Evolutionary conservation across 1,284 basidiomycete genomes (phyloP).

Genomic region (Naganishia sp.): DNA sequence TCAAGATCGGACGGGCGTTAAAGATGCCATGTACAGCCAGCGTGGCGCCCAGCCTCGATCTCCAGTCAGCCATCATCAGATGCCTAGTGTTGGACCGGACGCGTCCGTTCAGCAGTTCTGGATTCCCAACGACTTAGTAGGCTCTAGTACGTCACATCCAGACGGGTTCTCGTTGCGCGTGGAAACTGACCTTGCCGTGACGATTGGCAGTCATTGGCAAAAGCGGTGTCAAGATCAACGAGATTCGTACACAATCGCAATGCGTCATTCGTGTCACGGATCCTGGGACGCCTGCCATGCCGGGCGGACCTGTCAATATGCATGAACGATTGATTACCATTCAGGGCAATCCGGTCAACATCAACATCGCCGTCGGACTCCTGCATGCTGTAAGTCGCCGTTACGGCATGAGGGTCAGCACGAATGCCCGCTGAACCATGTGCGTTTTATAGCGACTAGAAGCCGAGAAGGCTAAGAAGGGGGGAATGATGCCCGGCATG

Average conservation of each 20-base stretch:
- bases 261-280: slow-evolving; percentile 99
- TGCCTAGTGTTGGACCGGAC: slow-evolving; percentile 45
- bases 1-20: slow-evolving; percentile 65
- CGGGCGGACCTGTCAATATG: slow-evolving; percentile 58
- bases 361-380: slow-evolving; percentile 93
- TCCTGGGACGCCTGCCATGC: slow-evolving; percentile 66
- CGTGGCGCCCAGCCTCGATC: slow-evolving; percentile 32
- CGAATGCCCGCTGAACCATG: slow-evolving; percentile 29
- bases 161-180: not conserved
- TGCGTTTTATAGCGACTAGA: slow-evolving; percentile 66
- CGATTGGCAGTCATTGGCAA: slow-evolving; percentile 86
- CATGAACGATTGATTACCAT: slow-evolving; percentile 90
- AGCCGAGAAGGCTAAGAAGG: slow-evolving; percentile 63
- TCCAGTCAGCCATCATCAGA: slow-evolving; percentile 33
- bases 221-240: slow-evolving; percentile 97
- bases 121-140: slow-evolving; percentile 96
- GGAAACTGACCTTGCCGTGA: slow-evolving; percentile 96
- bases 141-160: slow-evolving; percentile 64
- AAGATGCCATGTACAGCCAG: slow-evolving; percentile 50
- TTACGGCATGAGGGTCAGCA: slow-evolving; percentile 25
- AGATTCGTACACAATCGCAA: slow-evolving; percentile 87
- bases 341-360: slow-evolving; percentile 88
- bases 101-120: slow-evolving; percentile 95
- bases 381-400: slow-evolving; percentile 75
- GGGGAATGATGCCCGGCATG: slow-evolving; percentile 15